phyloP scores from a whole-genome alignment of 2,329 filamentous ascomycete genomes.

The Phyllosticta citrichinensis region DNA sequence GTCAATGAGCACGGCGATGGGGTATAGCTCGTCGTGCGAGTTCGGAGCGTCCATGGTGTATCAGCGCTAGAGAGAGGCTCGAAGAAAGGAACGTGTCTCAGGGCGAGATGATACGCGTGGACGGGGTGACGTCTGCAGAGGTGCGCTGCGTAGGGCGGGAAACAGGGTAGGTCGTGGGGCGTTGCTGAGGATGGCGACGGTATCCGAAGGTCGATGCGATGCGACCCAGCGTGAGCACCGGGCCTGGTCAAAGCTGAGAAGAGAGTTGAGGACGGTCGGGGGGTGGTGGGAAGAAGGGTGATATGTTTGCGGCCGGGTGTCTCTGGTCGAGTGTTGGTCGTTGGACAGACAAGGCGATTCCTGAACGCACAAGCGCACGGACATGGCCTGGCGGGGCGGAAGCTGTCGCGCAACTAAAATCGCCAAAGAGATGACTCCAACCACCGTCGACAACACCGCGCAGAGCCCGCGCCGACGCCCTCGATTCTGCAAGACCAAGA shows the following conservation, averaged over 20 bases:
- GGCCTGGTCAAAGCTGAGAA: not conserved
- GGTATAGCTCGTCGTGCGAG: slow-evolving; percentile 97
- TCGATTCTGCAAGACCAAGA: not conserved
- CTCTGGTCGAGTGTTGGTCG: slow-evolving; percentile 10
- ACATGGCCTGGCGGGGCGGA: slow-evolving; percentile 6
- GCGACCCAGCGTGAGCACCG: slow-evolving; percentile 7
- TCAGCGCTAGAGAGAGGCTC: slow-evolving; percentile 23
- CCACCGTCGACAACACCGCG: not conserved
- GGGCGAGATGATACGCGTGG: not conserved
- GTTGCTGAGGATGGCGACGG: not conserved
- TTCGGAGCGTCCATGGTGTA: slow-evolving; percentile 72
- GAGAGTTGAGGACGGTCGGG: not conserved
- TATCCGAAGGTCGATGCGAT: slow-evolving; percentile 3
- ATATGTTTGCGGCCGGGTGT: slow-evolving; percentile 10
- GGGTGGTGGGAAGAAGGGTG: slow-evolving; percentile 3
- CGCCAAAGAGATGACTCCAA: slow-evolving; percentile 7
- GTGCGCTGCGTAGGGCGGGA: slow-evolving; percentile 8
- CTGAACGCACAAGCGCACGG: slow-evolving; percentile 5
- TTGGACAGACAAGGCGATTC: slow-evolving; percentile 11
- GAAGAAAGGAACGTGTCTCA: slow-evolving; percentile 4
- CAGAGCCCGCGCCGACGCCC: not conserved
- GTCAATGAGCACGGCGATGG: slow-evolving; percentile 98
- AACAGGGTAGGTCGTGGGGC: slow-evolving; percentile 2
- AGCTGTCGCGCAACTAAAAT: slow-evolving; percentile 11
- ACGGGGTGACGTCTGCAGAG: slow-evolving; percentile 10